Base-by-base conservation (phyloP, 2,329 filamentous ascomycete genomes). In the Aspergillus intermedius region DNA sequence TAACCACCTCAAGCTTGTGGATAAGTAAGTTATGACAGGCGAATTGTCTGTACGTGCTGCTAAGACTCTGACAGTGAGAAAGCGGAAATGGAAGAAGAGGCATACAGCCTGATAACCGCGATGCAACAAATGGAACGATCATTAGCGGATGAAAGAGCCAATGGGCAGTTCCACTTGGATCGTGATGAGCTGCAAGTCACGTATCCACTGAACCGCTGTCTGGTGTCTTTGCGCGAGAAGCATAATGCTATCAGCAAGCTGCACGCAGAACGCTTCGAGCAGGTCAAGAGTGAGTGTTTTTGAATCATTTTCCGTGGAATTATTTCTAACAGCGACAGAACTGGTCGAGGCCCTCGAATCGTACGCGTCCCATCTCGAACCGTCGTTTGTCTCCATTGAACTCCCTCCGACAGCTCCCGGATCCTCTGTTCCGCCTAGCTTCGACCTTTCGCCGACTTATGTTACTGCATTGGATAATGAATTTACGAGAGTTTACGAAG, bases 51-150 rank as follows among this genome's bases (percentile, higher is more conserved):
- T 48, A 22, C 47, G 51, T 42, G 37, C 49, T 52, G 8, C 54
- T 54, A 32, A 54, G 49, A 42, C 6, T 5, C 22, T 13, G 45
- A 19, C 53, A 81, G 78, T 47, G 93, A 98, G 73, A 97, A 96
- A 74, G 88, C 90, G 68, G 81, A 87, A 44, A 80, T 97, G 77
- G 79, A 88, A n/a, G 88, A 95, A 53, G 89, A 97, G 68, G 91
- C 90, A 17, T 84, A 93, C 62, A 83, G 81, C 61, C 84, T 93
- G 52, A 88, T 96, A 63, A 87, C 83, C 47, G 81, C 82, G 0
- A 96, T 97, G 60, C 86, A 84, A 61, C 91, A 97, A 70, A 95
- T 98, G 90, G 89, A 97, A 69, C 76, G 81, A 5, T 94, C 91
- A 0, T 78, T 98, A 21, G 88, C 93, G 58, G 88, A 94, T 64